Base-by-base conservation (phyloP, 257 asterid species). In the Nicotiana benthamiana region DNA sequence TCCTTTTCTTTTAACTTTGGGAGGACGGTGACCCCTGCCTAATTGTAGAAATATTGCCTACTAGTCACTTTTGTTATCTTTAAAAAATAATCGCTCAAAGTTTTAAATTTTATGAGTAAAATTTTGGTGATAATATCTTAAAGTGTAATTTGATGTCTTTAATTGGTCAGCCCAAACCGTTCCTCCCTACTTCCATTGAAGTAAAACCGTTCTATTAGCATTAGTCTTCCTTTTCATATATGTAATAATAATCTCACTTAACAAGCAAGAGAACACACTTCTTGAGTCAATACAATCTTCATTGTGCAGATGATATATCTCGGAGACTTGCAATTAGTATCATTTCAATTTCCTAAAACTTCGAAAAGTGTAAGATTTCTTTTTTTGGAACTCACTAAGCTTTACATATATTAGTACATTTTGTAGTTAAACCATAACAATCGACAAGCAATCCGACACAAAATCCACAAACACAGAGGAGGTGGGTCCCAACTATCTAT, bases 381-480 rank as follows among this genome's bases (percentile, higher is more conserved):
- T 57, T 59, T n/a, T n/a, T n/a, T n/a, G 80, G 80, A 60, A 54
- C 80, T 83, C 60, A 82, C 17, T 40, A 67, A 61, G 34, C 66
- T 24, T 61, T 61, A 22, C 30, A 61, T 61, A 8, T 36, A 36
- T 36, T 36, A 6, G 46, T 11, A 24, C 13, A 43, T 40, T 43
- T 40, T 72, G 24, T n/a, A 16, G 59, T 48, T 30, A 30, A 18
- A 12, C 46, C 28, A 60, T 76, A 61, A 74, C 83, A 85, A 74
- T 63, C 79, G 67, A 52, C 80, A 68, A 57, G 10, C 83, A 86
- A 83, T 70, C 90, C 84, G 86, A 83, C 89, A 79, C 84, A 83
- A 81, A 85, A 83, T 86, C 87, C 87, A 88, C 85, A 66, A 48
- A 77, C 85, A 77, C 24, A 79, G 56, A 74, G 64, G 46, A 53